phyloP scores from a whole-genome alignment of 2,329 filamentous ascomycete species.

The Aspergillus glaucus region DNA sequence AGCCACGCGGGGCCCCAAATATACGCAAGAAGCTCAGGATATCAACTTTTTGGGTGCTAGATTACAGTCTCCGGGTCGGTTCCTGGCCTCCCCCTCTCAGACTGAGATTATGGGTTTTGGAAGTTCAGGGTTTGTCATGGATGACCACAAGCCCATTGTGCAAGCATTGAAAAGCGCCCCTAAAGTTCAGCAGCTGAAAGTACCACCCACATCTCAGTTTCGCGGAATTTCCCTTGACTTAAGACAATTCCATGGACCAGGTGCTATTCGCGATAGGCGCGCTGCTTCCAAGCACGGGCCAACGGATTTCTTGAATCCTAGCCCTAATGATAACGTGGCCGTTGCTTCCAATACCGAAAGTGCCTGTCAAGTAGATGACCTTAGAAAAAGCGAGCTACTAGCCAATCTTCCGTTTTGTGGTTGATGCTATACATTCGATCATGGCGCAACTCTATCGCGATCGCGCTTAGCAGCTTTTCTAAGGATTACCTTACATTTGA shows the following conservation, averaged over 20 bases:
- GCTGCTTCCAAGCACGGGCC: background rate
- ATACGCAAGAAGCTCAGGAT: no score
- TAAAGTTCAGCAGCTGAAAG: background rate
- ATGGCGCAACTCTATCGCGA: no score
- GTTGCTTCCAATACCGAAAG: background rate
- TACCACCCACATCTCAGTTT: background rate
- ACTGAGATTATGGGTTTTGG: no score
- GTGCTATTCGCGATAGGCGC: slow-evolving; percentile 1
- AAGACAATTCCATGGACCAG: slow-evolving; percentile 3
- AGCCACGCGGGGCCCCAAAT: no score
- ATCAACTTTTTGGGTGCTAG: no score
- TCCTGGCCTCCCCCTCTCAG: no score
- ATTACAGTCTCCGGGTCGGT: no score
- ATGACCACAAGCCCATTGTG: background rate
- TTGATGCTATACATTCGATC: background rate
- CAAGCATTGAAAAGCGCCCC: background rate
- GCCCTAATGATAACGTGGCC: background rate
- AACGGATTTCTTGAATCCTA: background rate
- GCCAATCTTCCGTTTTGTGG: background rate
- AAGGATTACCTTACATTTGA: no score
- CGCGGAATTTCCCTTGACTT: background rate
- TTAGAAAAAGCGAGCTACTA: background rate
- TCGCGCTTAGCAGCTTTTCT: no score
- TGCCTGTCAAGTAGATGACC: background rate
- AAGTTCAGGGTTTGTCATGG: background rate